A percentile compares a stretch with the other conserved stretches of the same genome.
These are phyloP conservation scores for Ambrosiella beaveri DNA, from an alignment of 2,329 filamentous ascomycete species.

Conservation along the genomic window DNA sequence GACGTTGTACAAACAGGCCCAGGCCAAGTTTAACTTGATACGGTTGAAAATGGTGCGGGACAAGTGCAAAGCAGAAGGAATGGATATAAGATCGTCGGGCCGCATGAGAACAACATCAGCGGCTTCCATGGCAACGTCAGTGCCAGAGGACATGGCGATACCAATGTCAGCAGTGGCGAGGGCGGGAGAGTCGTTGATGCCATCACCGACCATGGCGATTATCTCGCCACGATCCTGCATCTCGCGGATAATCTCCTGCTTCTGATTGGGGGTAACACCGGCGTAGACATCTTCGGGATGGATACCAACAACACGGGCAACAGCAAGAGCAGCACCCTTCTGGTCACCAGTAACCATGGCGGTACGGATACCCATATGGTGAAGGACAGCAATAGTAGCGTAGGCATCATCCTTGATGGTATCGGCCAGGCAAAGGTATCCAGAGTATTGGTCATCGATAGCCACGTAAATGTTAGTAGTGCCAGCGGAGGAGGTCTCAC, in stretches of 20 bases:
- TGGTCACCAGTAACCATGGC: constrained; percentile 93
- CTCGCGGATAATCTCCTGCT: constrained; percentile 65
- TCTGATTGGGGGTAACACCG: constrained; percentile 79
- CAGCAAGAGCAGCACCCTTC: constrained; percentile 62
- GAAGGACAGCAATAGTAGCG: constrained; percentile 64
- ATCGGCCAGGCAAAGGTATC: constrained; percentile 70
- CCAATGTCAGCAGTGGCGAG: constrained; percentile 84
- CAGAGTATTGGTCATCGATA: constrained; percentile 65
- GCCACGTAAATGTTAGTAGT: constrained; percentile 85
- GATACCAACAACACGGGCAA: constrained; percentile 72
- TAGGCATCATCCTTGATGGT: constrained; percentile 78
- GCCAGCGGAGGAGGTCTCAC: constrained; percentile 36
- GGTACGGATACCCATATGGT: constrained; percentile 68
- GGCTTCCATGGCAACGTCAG: constrained; percentile 94
- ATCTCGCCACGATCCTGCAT: constrained; percentile 59
- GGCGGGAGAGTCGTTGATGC: constrained; percentile 95
- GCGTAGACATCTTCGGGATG: constrained; percentile 58
- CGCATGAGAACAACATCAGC: constrained; percentile 94
- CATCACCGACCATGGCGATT: constrained; percentile 94
- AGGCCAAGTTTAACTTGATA: constrained; percentile 84
- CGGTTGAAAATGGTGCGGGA: constrained; percentile 72
- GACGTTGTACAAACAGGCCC: constrained; percentile 87
- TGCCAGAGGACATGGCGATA: constrained; percentile 81
- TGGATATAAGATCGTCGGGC: constrained; percentile 75
- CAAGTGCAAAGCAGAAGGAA: constrained; percentile 73